Evolutionary conservation across 2,329 filamentous ascomycete genomes (phyloP), one percentile per base, ranked within the genome.

Genomic region (Phaeomoniella chlamydospora): DNA sequence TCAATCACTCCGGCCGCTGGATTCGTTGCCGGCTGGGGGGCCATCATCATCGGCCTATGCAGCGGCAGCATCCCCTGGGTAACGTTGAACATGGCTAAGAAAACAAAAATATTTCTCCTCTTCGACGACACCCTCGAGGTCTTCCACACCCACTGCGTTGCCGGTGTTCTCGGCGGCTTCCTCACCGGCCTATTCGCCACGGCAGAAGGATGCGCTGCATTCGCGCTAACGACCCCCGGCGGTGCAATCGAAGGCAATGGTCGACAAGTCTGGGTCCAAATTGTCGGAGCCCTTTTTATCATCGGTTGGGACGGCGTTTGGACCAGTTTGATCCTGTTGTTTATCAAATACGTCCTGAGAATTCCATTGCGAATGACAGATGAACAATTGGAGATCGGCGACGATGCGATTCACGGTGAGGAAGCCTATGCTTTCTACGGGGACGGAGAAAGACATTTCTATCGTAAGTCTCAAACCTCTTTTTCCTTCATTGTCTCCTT

Each of bases 61-160:
- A 59, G 57, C 4, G 64, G 63, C 10, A 53, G 48, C 10, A 54
- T 68, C 13, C 65, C 65, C 1, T 68, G 64, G 64, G 38, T 65
- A 10, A 58, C 56, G 15, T 66, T 68, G 63, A 68, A 68, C 48
- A 49, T 67, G 15, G 43, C 62, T 4, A 62, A 60, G 45, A 57
- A 55, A 37, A 46, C 50, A 37, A 69, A 70, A 43, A 74, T 77
- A 52, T 77, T 78, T 68, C 68, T 69, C 46, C 58, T 61, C 43
- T 60, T 65, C 41, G 68, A 74, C 48, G 69, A 76, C 46, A 57
- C 65, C 6, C 59, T 72, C 30, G 67, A 63, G 39, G 56, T 64
- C 26, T 58, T 62, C 36, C 59, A 68, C 47, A 68, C 64, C 1
- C 64, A 68, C 48, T 55, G 60, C 45, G 57, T 68, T 3, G 63